Evolutionary conservation across 108 stramenopile genomes (phyloP), one percentile per base, ranked within the genome.

Genomic region (Chaetoceros muelleri): DNA sequence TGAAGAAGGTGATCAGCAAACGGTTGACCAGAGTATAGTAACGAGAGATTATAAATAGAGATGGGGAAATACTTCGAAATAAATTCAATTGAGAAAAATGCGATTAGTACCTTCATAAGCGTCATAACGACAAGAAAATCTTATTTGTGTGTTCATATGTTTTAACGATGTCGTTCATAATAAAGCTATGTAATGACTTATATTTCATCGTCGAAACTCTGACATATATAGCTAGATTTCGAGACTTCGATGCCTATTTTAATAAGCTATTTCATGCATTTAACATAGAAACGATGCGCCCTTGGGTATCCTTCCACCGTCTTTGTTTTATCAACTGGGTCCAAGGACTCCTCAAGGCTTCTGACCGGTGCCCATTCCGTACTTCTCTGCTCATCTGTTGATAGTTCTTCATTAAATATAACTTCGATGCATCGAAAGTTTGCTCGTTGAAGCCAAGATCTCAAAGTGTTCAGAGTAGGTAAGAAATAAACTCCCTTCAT

Each of bases 1-100:
- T 28, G 28, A 54, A 27, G 53, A 54, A 17, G 21, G 22, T 28
- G 53, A 54, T 20, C 23, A 51, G 49, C 23, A 51, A 17, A 17
- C 44, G 17, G 10, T 44, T 16, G 44, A 44, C n/a, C n/a, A n/a
- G n/a, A n/a, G n/a, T n/a, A n/a, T n/a, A n/a, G n/a, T n/a, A n/a
- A n/a, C n/a, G n/a, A n/a, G n/a, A n/a, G n/a, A n/a, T n/a, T n/a
- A n/a, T n/a, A n/a, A n/a, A n/a, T n/a, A n/a, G n/a, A n/a, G n/a
- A n/a, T n/a, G n/a, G n/a, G n/a, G n/a, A n/a, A n/a, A n/a, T n/a
- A n/a, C n/a, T n/a, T n/a, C n/a, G n/a, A n/a, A n/a, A n/a, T n/a
- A n/a, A n/a, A n/a, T n/a, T n/a, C n/a, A n/a, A n/a, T n/a, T n/a
- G n/a, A n/a, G n/a, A n/a, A n/a, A n/a, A n/a, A n/a, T n/a, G n/a